A percentile compares a stretch with the other conserved stretches of the same genome.
phyloP scores from a whole-genome alignment of 2,329 filamentous ascomycete genomes.

The Fusarium sulawesiense region DNA sequence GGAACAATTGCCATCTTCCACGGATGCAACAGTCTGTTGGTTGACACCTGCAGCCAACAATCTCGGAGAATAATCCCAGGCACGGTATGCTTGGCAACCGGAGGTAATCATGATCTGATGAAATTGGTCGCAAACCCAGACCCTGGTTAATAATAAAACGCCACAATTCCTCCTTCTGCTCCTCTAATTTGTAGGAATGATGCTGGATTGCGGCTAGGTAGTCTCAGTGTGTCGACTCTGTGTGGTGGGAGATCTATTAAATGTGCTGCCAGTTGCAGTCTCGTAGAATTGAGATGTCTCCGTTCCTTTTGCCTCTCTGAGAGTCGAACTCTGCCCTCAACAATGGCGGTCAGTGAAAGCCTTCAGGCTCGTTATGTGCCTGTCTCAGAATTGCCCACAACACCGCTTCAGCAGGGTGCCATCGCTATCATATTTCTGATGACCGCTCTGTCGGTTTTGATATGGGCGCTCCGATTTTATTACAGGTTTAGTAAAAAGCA shows the following conservation, averaged over 20 bases:
- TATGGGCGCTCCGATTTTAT: conserved; percentile 33
- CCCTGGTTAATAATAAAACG: not conserved
- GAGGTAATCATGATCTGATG: not conserved
- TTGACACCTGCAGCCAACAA: not conserved
- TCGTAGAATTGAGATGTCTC: not conserved
- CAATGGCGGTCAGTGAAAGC: not conserved
- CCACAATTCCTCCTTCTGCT: not conserved
- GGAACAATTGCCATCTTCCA: not conserved
- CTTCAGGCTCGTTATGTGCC: conserved; percentile 26
- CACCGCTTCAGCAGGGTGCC: conserved; percentile 30
- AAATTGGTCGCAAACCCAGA: too few relatives aligned
- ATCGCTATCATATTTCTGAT: conserved; percentile 36
- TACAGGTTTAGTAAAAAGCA: conserved; percentile 34
- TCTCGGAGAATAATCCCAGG: not conserved
- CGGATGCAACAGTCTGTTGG: not conserved
- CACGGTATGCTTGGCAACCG: not conserved
- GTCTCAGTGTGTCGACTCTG: not conserved
- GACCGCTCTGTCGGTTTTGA: conserved; percentile 26
- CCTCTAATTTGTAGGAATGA: not conserved
- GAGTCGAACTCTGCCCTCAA: fast-evolving
- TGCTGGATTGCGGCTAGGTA: not conserved
- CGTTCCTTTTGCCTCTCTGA: not conserved
- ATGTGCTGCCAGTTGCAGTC: not conserved
- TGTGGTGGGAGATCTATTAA: not conserved
- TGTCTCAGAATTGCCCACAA: conserved; percentile 27